Percentiles rank a stretch among this genome's conserved stretches.
phyloP scores from a whole-genome alignment of 129 eudicot genomes.

The Oenanthe sinensis region DNA sequence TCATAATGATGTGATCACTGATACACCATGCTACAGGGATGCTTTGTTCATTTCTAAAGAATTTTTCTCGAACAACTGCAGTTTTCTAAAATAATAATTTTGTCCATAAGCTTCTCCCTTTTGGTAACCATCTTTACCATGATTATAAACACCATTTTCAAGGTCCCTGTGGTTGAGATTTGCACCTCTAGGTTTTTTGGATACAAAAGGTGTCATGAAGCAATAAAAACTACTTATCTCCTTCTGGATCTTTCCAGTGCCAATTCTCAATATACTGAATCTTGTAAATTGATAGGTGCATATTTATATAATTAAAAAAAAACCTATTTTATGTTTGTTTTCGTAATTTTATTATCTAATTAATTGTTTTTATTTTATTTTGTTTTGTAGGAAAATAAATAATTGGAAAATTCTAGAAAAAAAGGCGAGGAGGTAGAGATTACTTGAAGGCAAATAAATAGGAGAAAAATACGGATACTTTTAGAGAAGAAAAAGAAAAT shows the following conservation, averaged over 20 bases:
- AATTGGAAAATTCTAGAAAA: too few species aligned
- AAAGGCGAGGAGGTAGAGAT: too few species aligned
- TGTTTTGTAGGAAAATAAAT: too few species aligned
- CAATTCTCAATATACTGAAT: constrained; percentile 37
- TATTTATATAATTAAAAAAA: too few species aligned
- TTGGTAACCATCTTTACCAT: background rate
- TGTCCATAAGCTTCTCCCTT: constrained; percentile 4
- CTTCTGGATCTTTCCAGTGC: constrained; percentile 14
- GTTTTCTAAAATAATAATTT: constrained; percentile 16
- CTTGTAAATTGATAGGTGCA: too few species aligned
- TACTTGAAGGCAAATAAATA: too few species aligned
- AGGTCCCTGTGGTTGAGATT: background rate
- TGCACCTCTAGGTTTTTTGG: too few species aligned
- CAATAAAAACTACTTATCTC: constrained; percentile 16
- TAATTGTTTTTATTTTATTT: too few species aligned
- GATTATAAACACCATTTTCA: background rate
- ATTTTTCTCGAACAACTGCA: constrained; percentile 15
- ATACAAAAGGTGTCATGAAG: background rate
- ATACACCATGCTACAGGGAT: background rate
- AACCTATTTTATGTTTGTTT: too few species aligned
- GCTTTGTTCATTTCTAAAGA: constrained; percentile 15
- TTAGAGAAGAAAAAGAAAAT: too few species aligned
- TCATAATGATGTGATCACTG: background rate
- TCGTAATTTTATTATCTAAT: too few species aligned
- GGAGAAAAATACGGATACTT: too few species aligned